Percentiles rank a stretch among this genome's conserved stretches.
These are phyloP conservation scores for Typha latifolia DNA, from an alignment of 176 grass and related monocot species.

Conservation along the genomic window DNA sequence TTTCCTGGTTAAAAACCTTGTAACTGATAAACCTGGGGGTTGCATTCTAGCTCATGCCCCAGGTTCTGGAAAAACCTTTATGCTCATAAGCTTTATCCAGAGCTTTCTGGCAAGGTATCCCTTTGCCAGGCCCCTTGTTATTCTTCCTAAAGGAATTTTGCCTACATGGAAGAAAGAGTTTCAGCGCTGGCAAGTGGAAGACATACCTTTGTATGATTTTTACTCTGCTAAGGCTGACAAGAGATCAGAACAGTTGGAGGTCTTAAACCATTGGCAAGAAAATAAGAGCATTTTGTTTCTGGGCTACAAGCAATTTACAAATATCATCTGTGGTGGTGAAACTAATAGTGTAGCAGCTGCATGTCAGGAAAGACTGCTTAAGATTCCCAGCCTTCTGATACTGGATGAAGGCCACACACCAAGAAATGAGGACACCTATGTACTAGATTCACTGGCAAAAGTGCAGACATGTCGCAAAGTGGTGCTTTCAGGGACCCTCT, in stretches of 20 bases:
- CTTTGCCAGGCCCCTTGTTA: slow-evolving; percentile 59
- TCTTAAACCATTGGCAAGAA: slow-evolving; percentile 76
- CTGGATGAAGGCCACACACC: slow-evolving; percentile 94
- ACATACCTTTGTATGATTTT: slow-evolving; percentile 81
- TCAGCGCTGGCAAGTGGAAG: slow-evolving; percentile 78
- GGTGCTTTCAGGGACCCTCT: slow-evolving; percentile 91
- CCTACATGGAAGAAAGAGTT: slow-evolving; percentile 83
- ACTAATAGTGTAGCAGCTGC: slow-evolving; percentile 40
- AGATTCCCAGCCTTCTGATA: slow-evolving; percentile 75
- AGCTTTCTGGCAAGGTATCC: slow-evolving; percentile 94
- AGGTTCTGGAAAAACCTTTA: slow-evolving; percentile 92
- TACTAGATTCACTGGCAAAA: slow-evolving; percentile 65
- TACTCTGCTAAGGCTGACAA: slow-evolving; percentile 94
- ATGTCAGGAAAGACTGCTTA: slow-evolving; percentile 72
- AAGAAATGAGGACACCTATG: slow-evolving; percentile 75
- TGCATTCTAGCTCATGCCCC: slow-evolving; percentile 97
- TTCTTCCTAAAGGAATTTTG: slow-evolving; percentile 93
- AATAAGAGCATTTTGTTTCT: slow-evolving; percentile 83
- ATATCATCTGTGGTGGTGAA: slow-evolving; percentile 45
- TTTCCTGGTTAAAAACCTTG: slow-evolving; percentile 89
- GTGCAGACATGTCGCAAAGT: slow-evolving; percentile 86
- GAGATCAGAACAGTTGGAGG: slow-evolving; percentile 72
- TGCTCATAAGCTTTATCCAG: slow-evolving; percentile 97
- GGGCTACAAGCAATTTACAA: slow-evolving; percentile 88
- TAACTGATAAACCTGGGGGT: slow-evolving; percentile 67